phyloP scores from a whole-genome alignment of 2,329 filamentous ascomycete genomes.

The Aspergillus ochraceoroseus region DNA sequence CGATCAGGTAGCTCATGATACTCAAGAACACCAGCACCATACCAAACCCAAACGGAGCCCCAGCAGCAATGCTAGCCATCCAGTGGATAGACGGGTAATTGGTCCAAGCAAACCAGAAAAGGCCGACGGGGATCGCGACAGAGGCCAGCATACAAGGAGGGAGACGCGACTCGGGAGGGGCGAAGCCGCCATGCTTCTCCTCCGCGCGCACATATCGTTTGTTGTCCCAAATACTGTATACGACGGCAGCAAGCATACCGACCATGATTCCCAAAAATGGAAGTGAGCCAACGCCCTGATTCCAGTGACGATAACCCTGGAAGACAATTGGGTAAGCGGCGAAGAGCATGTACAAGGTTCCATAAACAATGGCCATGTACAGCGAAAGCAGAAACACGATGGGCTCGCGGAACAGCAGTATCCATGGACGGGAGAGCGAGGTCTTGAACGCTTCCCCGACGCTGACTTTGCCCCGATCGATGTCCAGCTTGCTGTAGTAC shows the following conservation, averaged over 20 bases:
- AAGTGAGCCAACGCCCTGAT: constrained; percentile 45
- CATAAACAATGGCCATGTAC: constrained; percentile 51
- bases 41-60: constrained; percentile 42
- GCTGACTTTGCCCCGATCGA: constrained; percentile 42
- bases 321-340: constrained; percentile 51
- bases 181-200: constrained; percentile 50
- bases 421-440: constrained; percentile 48
- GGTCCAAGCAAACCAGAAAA: constrained; percentile 60
- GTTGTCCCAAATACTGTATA: constrained; percentile 43
- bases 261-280: constrained; percentile 49
- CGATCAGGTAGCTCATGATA: constrained; percentile 43
- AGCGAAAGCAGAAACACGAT: constrained; percentile 49
- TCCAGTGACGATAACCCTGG: constrained; percentile 44
- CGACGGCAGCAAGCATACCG: constrained; percentile 39
- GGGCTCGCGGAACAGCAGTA: constrained; percentile 48
- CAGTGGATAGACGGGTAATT: constrained; percentile 44
- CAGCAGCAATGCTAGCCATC: constrained; percentile 37
- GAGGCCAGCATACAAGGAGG: constrained; percentile 49
- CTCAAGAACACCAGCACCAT: constrained; percentile 42
- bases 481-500: constrained; percentile 41
- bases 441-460: constrained; percentile 42
- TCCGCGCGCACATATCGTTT: constrained; percentile 40
- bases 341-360: constrained; percentile 52
- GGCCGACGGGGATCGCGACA: constrained; percentile 51
- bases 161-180: constrained; percentile 56